Percentiles rank a stretch among this genome's conserved stretches.
phyloP scores from a whole-genome alignment of 192 early-diverging fungal species.

The Neocallimastix lanati region DNA sequence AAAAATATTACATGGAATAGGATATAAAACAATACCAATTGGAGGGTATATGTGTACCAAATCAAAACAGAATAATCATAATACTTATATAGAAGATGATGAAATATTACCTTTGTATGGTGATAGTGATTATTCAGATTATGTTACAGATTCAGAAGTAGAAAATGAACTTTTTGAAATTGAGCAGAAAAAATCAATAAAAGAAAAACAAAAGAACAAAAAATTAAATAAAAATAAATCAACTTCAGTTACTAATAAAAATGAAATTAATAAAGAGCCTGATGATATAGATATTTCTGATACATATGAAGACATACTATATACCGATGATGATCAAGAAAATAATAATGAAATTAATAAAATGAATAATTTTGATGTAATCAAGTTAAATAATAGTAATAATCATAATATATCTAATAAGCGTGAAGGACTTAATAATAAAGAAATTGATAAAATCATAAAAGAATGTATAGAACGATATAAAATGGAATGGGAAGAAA shows the following conservation, averaged over 20 bases:
- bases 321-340: neutral
- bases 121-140: conserved; percentile 10
- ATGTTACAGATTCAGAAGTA: neutral
- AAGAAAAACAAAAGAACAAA: neutral
- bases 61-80: neutral
- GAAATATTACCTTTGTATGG: conserved; percentile 18
- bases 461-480: neutral
- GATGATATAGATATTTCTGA: neutral
- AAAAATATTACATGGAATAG: neutral
- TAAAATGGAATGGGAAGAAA: neutral
- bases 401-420: neutral
- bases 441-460: neutral
- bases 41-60: conserved; percentile 7
- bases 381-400: neutral
- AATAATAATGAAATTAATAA: neutral
- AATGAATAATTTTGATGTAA: too few species aligned
- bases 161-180: neutral
- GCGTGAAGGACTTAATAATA: neutral
- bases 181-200: neutral
- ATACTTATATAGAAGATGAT: conserved; percentile 7
- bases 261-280: neutral
- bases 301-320: neutral
- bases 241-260: neutral
- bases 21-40: neutral
- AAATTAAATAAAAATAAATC: too few species aligned